Evolutionary conservation across 257 asterid species (phyloP).

Genomic region (Gentiana dahurica): DNA sequence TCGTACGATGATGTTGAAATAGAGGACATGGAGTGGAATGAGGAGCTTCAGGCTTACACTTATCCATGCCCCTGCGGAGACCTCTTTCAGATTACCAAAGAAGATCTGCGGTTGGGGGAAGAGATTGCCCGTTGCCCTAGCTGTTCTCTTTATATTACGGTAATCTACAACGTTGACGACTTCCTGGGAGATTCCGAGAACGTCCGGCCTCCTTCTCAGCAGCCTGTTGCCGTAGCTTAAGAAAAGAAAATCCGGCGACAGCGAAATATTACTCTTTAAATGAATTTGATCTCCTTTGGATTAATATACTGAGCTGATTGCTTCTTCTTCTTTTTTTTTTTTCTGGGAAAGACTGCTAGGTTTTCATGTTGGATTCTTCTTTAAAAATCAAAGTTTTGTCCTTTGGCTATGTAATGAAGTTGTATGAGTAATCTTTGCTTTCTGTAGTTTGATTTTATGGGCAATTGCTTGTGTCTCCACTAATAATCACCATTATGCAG

Average conservation of each 20-base stretch:
- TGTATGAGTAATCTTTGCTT: too few relatives aligned
- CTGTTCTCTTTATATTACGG: slow-evolving; percentile 83
- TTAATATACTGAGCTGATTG: too few relatives aligned
- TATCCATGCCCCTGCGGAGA: slow-evolving; percentile 98
- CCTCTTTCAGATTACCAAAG: slow-evolving; percentile 75
- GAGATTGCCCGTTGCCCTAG: slow-evolving; percentile 90
- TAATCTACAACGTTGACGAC: slow-evolving; percentile 70
- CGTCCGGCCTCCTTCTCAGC: slow-evolving; percentile 41
- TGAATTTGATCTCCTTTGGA: too few relatives aligned
- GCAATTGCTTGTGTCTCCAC: too few relatives aligned
- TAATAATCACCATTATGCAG: too few relatives aligned
- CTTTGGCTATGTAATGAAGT: too few relatives aligned
- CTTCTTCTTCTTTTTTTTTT: too few relatives aligned
- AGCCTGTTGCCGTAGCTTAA: slow-evolving; percentile 71
- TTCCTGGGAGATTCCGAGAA: slow-evolving; percentile 32
- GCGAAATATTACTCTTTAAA: too few relatives aligned
- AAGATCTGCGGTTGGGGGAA: slow-evolving; percentile 75
- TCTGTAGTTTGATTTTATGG: too few relatives aligned
- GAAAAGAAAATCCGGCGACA: background rate
- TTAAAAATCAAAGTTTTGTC: too few relatives aligned
- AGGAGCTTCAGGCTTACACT: slow-evolving; percentile 62
- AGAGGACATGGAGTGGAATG: slow-evolving; percentile 97
- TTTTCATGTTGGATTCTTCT: too few relatives aligned
- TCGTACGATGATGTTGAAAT: slow-evolving; percentile 97
- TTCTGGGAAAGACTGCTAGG: too few relatives aligned